These are phyloP conservation scores for Leishmania aethiopica DNA, from an alignment of 208 protist species.

Conservation along the genomic window DNA sequence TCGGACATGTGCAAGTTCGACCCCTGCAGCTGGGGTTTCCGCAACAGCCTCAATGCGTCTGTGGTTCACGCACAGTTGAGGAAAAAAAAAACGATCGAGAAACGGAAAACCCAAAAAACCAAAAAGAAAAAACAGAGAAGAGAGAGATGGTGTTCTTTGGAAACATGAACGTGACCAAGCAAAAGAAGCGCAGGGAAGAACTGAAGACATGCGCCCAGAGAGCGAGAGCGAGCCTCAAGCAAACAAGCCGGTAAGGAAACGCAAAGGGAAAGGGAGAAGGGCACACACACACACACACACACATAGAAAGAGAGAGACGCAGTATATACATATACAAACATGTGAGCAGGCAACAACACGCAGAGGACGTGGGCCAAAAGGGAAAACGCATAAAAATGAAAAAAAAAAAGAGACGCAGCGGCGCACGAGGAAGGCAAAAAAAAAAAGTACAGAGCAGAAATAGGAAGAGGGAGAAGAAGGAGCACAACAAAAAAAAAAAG, in stretches of 20 bases:
- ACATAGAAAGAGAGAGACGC: background rate
- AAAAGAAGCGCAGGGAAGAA: background rate
- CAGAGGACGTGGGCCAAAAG: background rate
- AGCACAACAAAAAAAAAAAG: conserved; percentile 8
- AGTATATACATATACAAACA: background rate
- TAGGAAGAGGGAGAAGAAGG: background rate
- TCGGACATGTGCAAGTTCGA: background rate
- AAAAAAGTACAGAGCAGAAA: background rate
- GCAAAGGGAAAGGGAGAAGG: background rate
- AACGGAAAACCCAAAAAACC: background rate
- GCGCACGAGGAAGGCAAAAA: background rate
- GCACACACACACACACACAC: background rate
- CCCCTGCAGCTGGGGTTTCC: background rate
- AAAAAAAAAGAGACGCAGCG: background rate
- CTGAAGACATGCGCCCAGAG: too few species aligned
- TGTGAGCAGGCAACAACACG: background rate
- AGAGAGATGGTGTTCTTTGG: background rate
- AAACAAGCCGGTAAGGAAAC: background rate
- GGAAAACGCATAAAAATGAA: background rate
- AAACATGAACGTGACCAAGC: background rate
- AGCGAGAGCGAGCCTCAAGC: too few species aligned
- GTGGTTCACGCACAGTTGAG: background rate
- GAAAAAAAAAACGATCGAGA: background rate
- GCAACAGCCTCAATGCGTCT: background rate
- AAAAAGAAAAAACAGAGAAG: background rate